Evolutionary conservation across 2,329 filamentous ascomycete species (phyloP).

Genomic region (Monilinia aucupariae): DNA sequence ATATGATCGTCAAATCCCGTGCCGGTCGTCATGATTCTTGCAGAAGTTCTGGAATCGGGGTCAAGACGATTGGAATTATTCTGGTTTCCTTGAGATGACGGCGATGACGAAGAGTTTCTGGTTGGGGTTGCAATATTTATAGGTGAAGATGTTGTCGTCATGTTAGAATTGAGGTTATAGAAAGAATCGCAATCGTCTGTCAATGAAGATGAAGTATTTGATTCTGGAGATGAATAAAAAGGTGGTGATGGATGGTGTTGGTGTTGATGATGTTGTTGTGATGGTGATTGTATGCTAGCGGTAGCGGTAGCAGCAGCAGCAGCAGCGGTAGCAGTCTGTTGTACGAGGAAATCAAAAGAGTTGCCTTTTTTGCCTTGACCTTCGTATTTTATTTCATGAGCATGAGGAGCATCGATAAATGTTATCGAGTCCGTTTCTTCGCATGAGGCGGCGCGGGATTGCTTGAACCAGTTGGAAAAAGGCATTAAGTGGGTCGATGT

Average conservation of each 20-base stretch:
- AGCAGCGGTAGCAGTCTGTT: too few species aligned
- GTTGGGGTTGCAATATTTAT: conserved; percentile 35
- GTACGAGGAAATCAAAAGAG: background rate
- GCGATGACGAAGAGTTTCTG: conserved; percentile 35
- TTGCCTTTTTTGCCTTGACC: background rate
- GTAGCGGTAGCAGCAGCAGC: too few species aligned
- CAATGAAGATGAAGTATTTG: background rate
- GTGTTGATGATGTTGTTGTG: background rate
- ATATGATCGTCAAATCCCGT: conserved; percentile 49
- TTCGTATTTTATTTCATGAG: background rate
- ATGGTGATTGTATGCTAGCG: background rate
- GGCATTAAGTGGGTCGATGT: background rate
- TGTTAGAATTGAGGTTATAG: conserved; percentile 22
- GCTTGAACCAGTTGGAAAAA: conserved; percentile 12
- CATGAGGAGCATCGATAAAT: background rate
- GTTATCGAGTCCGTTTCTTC: conserved; percentile 8
- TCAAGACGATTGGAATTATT: conserved; percentile 28
- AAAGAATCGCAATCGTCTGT: background rate
- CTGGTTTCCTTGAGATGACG: conserved; percentile 36
- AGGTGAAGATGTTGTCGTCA: conserved; percentile 34
- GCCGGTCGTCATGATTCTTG: conserved; percentile 48
- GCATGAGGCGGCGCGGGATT: conserved; percentile 13
- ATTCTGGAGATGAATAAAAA: conserved; percentile 11
- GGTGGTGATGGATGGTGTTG: background rate
- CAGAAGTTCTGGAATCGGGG: conserved; percentile 37